These are phyloP conservation scores for Sclerotiophoma versabilis DNA, from an alignment of 2,329 filamentous ascomycete species.

Conservation along the genomic window DNA sequence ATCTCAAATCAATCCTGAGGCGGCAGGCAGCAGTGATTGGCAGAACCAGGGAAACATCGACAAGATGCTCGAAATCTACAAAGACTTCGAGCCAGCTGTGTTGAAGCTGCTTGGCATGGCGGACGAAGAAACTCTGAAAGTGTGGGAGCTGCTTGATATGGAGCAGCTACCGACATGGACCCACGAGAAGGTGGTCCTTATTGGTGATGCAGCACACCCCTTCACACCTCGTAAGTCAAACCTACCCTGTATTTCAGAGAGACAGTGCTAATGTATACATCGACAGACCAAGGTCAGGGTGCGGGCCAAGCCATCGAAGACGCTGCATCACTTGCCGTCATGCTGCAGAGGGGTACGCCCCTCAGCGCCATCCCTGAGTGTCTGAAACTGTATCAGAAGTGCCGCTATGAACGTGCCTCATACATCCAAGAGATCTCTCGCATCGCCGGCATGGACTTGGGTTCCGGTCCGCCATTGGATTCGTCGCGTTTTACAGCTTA, in stretches of 20 bases:
- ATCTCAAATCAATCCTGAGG: constrained; percentile 27
- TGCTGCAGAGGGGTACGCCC: constrained; percentile 59
- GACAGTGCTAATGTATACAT: background rate
- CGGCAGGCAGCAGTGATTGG: constrained; percentile 38
- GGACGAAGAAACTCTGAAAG: constrained; percentile 46
- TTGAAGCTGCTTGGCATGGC: constrained; percentile 50
- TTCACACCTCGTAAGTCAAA: constrained; percentile 64
- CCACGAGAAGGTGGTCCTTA: constrained; percentile 60
- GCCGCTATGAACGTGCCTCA: constrained; percentile 64
- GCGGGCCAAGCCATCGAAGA: constrained; percentile 73
- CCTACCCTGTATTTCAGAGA: background rate
- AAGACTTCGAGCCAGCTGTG: constrained; percentile 47
- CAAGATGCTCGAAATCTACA: constrained; percentile 52
- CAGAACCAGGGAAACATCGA: constrained; percentile 47
- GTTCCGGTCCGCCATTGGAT: constrained; percentile 43
- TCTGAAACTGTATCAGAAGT: constrained; percentile 65
- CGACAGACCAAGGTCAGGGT: constrained; percentile 64
- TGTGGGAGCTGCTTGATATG: constrained; percentile 62
- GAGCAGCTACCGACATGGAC: constrained; percentile 63
- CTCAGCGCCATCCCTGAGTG: constrained; percentile 60
- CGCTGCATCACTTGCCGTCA: constrained; percentile 63
- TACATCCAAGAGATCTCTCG: constrained; percentile 66
- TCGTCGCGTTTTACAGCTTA: constrained; percentile 54
- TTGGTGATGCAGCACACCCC: constrained; percentile 74
- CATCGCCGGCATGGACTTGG: constrained; percentile 58